Evolutionary conservation across 148 eudicot species (phyloP), one percentile per base, ranked within the genome.

Genomic region (Spergularia bocconei): DNA sequence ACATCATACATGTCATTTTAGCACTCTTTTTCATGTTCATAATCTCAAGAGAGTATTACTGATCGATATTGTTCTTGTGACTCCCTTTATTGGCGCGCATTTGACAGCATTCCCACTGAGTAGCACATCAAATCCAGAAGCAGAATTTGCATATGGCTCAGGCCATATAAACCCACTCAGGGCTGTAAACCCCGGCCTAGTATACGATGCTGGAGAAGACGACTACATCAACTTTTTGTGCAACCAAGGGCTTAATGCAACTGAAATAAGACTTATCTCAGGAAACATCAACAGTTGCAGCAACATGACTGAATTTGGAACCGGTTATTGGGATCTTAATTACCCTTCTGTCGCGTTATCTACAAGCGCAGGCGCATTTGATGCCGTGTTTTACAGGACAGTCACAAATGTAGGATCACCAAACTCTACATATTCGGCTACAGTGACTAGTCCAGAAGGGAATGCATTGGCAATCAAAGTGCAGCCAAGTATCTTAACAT

Each of bases 391-490:
- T 65, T 65, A n/a, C 0, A 70, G 88, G 77, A 81, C 79, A 8
- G 83, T 86, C 14, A 86, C 83, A 11, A 83, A 86, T 63, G 88
- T 86, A 13, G 86, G 86, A 1, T 39, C 77, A 5, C 53, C 79
- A 19, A 8, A 70, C 38, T 79, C 79, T 7, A 56, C 70, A 0
- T 86, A 86, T 52, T 70, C 14, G 5, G 81, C 75, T 10, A 52
- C 6, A 13, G 58, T 81, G 9, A 61, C 16, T 1, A 20, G 39
- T n/a, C 60, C 72, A 2, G 25, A 21, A 11, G 77, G 71, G 14
- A 76, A 70, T 13, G 29, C 63, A 6, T 6, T 77, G 38, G 48
- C 66, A 3, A 70, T 86, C 44, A 39, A 76, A 56, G 82, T 81
- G 29, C 65, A 73, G 17, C 88, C 88, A 11, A 38, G 39, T 15